Evolutionary conservation across 2,329 filamentous ascomycete species (phyloP).

Genomic region (Aspergillus sp.): DNA sequence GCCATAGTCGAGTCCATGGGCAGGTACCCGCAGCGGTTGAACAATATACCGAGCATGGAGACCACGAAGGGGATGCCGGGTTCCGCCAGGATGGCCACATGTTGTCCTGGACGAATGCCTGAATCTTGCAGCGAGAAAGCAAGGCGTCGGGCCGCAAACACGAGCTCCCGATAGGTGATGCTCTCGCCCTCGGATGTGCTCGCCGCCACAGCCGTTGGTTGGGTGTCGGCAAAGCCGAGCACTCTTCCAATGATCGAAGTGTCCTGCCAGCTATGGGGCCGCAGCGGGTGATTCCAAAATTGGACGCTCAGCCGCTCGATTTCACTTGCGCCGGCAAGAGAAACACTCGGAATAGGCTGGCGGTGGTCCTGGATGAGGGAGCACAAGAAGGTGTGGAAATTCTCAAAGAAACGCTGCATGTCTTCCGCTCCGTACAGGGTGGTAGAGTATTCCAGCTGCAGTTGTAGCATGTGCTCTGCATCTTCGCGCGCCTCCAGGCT

Average conservation of each 20-base stretch:
- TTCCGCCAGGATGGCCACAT: not conserved
- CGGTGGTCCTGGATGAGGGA: constrained; percentile 2
- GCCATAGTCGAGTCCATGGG: constrained; percentile 3
- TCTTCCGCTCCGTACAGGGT: constrained; percentile 2
- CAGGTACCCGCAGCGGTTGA: constrained; percentile 1
- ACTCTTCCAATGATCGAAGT: not conserved
- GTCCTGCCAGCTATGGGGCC: not conserved
- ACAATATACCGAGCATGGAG: not conserved
- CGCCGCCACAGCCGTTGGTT: not conserved
- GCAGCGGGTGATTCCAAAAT: not conserved
- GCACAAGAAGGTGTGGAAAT: constrained; percentile 2
- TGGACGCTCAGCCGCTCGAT: not conserved
- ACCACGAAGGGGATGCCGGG: not conserved
- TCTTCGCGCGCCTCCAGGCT: constrained; percentile 3
- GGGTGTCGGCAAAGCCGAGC: not conserved
- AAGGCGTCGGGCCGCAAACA: not conserved
- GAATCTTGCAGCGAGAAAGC: not conserved
- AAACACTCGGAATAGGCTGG: not conserved
- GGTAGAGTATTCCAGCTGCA: constrained; percentile 2
- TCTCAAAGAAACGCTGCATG: constrained; percentile 5
- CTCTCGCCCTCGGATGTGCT: not conserved
- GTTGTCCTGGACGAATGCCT: not conserved
- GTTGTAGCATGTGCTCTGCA: not conserved
- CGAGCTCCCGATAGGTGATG: constrained; percentile 1
- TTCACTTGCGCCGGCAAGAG: not conserved